These are phyloP conservation scores for Actinomucor elegans DNA, from an alignment of 371 early-diverging fungal genomes.

Conservation along the genomic window DNA sequence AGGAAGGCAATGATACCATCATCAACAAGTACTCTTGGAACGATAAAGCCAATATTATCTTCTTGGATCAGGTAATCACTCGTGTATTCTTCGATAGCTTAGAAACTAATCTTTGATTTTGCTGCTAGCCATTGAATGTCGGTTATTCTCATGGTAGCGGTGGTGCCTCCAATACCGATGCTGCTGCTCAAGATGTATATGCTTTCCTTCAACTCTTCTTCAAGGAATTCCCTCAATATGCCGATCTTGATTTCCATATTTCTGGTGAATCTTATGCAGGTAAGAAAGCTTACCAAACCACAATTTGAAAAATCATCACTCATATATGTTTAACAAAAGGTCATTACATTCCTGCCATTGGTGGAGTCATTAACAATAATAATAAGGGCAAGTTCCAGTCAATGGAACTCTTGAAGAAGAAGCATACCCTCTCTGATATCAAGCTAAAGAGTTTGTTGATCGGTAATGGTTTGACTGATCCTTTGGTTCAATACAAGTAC, in stretches of 20 bases:
- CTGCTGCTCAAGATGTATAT: constrained; percentile 74
- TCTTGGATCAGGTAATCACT: constrained; percentile 67
- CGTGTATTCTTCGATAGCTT: background rate
- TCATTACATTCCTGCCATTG: constrained; percentile 83
- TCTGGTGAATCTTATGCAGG: constrained; percentile 44
- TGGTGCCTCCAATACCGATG: constrained; percentile 50
- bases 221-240: constrained; percentile 54
- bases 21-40: constrained; percentile 70
- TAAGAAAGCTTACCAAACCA: background rate
- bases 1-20: constrained; percentile 55
- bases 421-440: constrained; percentile 54
- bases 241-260: constrained; percentile 62
- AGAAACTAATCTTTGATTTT: background rate
- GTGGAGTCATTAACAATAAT: constrained; percentile 62
- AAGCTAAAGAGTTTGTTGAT: constrained; percentile 79
- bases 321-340: too few relatives aligned
- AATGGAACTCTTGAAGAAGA: constrained; percentile 33
- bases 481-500: constrained; percentile 86
- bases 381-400: constrained; percentile 54
- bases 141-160: constrained; percentile 72
- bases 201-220: constrained; percentile 75
- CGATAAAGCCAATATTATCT: constrained; percentile 72
- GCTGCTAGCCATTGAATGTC: constrained; percentile 66
- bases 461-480: constrained; percentile 93
- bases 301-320: background rate